Percentiles rank a stretch among this genome's conserved stretches.
phyloP scores from a whole-genome alignment of 106 monocot species.

The Apostasia shenzhenica region DNA sequence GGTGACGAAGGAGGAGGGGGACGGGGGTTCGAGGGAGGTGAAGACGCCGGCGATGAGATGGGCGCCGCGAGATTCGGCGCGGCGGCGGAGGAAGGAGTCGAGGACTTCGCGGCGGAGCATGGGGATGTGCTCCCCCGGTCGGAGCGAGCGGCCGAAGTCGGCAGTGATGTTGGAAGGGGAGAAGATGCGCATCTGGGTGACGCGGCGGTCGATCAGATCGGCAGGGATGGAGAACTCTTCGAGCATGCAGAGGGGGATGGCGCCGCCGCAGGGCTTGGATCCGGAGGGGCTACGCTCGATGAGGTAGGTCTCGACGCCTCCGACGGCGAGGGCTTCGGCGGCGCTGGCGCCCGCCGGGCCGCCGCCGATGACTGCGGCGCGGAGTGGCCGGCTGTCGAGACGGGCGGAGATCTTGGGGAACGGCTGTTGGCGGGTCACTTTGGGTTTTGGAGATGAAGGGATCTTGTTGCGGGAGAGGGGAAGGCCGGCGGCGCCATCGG shows the following conservation, averaged over 20 bases:
- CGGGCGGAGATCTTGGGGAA: slow-evolving; percentile 1
- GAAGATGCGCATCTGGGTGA: slow-evolving; percentile 70
- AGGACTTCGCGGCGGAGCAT: slow-evolving; percentile 94
- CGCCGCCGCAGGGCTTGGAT: slow-evolving; percentile 90
- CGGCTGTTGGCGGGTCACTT: neutral
- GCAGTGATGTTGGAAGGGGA: slow-evolving; percentile 74
- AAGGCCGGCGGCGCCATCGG: neutral
- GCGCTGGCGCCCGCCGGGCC: slow-evolving; percentile 80
- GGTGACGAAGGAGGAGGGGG: neutral
- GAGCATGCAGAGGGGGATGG: slow-evolving; percentile 90
- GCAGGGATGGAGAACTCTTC: slow-evolving; percentile 74
- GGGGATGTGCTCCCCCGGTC: slow-evolving; percentile 58
- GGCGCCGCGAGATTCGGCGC: slow-evolving; percentile 55
- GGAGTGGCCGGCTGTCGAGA: slow-evolving; percentile 28
- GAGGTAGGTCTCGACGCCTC: slow-evolving; percentile 52
- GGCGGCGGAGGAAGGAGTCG: slow-evolving; percentile 74
- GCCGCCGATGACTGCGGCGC: slow-evolving; percentile 78
- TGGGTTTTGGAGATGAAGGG: neutral
- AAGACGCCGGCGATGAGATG: slow-evolving; percentile 45
- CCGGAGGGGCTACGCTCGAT: slow-evolving; percentile 73
- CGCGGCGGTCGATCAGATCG: slow-evolving; percentile 68
- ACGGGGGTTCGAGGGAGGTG: slow-evolving; percentile 40
- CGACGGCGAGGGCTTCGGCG: slow-evolving; percentile 58
- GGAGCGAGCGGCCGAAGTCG: slow-evolving; percentile 64
- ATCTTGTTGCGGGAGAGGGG: neutral